Conservation (phyloP, 2,329 filamentous ascomycete species). For the Lithohypha guttulata region DNA sequence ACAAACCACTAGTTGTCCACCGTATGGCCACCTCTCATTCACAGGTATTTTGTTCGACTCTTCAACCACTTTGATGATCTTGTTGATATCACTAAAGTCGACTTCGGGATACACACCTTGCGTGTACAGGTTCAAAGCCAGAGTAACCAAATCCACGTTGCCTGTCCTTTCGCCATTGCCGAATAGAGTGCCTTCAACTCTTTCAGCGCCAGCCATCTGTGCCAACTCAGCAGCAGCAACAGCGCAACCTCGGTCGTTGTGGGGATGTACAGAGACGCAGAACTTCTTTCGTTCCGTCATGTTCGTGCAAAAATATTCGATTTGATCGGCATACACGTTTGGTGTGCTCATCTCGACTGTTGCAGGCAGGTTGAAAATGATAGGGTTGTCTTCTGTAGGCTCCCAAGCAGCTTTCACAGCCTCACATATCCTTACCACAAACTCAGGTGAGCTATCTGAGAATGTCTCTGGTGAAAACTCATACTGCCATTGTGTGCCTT, state of each 20-base stretch:
- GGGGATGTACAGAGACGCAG: constrained; percentile 79
- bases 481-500: constrained; percentile 47
- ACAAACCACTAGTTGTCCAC: constrained; percentile 80
- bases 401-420: constrained; percentile 92
- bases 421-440: constrained; percentile 71
- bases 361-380: constrained; percentile 95
- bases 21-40: constrained; percentile 81
- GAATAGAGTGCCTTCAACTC: constrained; percentile 88
- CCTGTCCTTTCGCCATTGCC: constrained; percentile 93
- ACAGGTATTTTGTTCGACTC: constrained; percentile 90
- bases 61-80: constrained; percentile 81
- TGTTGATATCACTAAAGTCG: constrained; percentile 82
- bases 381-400: constrained; percentile 60
- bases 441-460: constrained; percentile 80
- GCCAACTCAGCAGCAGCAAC: constrained; percentile 83
- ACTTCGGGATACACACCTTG: constrained; percentile 77
- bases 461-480: constrained; percentile 53
- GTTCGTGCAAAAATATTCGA: constrained; percentile 86
- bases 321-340: constrained; percentile 91
- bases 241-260: constrained; percentile 88
- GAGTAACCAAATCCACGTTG: constrained; percentile 87
- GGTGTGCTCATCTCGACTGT: constrained; percentile 93
- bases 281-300: constrained; percentile 79
- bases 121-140: constrained; percentile 88
- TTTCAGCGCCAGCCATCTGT: constrained; percentile 90